Percentiles rank a stretch among this genome's conserved stretches.
These are phyloP conservation scores for Salisapilia sapeloensis DNA, from an alignment of 352 stramenopile genomes.

Conservation along the genomic window DNA sequence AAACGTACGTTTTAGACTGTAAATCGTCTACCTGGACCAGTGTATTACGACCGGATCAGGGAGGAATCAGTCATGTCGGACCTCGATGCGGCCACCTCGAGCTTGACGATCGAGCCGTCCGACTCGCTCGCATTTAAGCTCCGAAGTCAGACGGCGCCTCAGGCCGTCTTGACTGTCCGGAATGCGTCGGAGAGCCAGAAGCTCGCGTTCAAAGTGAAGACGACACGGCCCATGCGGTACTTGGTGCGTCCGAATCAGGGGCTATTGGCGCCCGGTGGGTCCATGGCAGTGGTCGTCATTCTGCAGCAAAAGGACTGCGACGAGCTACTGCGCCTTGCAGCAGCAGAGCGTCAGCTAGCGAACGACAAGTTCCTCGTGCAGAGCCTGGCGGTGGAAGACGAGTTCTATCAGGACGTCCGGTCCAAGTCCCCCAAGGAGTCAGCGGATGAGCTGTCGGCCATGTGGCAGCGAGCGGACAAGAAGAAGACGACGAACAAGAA, in stretches of 20 bases:
- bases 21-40: too few species aligned
- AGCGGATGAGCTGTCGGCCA: constrained; percentile 74
- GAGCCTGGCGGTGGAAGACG: constrained; percentile 69
- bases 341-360: constrained; percentile 55
- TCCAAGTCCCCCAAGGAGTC: constrained; percentile 79
- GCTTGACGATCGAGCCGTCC: constrained; percentile 61
- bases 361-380: constrained; percentile 86
- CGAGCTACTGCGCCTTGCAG: constrained; percentile 59
- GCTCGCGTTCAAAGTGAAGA: constrained; percentile 84
- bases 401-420: constrained; percentile 76
- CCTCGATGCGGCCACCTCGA: constrained; percentile 40
- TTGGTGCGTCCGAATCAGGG: constrained; percentile 81
- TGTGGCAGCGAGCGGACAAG: constrained; percentile 73
- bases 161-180: constrained; percentile 69
- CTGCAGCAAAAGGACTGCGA: constrained; percentile 82
- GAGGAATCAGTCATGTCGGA: constrained; percentile 16
- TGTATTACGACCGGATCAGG: too few species aligned
- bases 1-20: too few species aligned
- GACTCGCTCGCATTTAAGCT: constrained; percentile 70
- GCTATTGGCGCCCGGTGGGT: constrained; percentile 56
- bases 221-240: constrained; percentile 74
- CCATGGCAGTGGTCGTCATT: constrained; percentile 73
- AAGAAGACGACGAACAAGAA: constrained; percentile 77
- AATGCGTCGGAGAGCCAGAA: constrained; percentile 68
- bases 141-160: constrained; percentile 34